Base-by-base conservation (phyloP, 768 basidiomycete genomes). In the Tephrocybe rancida region DNA sequence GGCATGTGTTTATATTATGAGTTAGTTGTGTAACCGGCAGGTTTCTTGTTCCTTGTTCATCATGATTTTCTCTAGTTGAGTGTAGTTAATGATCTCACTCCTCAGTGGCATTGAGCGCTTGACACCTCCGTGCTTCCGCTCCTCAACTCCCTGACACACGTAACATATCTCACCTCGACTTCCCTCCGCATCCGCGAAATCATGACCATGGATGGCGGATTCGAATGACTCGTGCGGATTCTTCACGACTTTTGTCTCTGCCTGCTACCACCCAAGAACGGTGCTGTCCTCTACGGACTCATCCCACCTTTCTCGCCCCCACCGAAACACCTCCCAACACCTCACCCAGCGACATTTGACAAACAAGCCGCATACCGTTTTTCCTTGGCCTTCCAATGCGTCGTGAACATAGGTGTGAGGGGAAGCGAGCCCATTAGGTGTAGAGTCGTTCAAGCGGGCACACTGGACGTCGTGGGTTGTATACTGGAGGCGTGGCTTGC, bases 131-230 rank as follows among this genome's bases (percentile, higher is more conserved):
- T 73, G 11, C 64, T 78, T 57, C 71, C 73, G 30, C 62, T 72
- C 39, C 68, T 95, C 77, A 97, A 97, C 75, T 98, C 95, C 35
- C 86, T 98, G 48, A 94, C 92, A 26, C 94, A 97, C 74, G 88
- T 98, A 51, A 90, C 91, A 45, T 95, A 97, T 73, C 88, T 99
- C 59, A 98, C 96, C 7, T 94, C 93, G 1, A 98, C 97, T 5
- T 97, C 95, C 0, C 95, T 96, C 1, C 86, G 95, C 50, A 98
- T 99, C 73, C 88, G 96, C 54, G 97, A 99, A 73, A 98, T 97
- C 62, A 91, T 99, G 83, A 96, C 95, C 25, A 87, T 90, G 82
- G 96, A 98, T 65, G 97, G 97, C 43, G 97, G 97, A 1, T 84
- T 99, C 16, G 97, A 99, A 67, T 87, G 96, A 13, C 87, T 99